Conservation (phyloP, 306 rosid genomes). For the Crataegus laevigata region DNA sequence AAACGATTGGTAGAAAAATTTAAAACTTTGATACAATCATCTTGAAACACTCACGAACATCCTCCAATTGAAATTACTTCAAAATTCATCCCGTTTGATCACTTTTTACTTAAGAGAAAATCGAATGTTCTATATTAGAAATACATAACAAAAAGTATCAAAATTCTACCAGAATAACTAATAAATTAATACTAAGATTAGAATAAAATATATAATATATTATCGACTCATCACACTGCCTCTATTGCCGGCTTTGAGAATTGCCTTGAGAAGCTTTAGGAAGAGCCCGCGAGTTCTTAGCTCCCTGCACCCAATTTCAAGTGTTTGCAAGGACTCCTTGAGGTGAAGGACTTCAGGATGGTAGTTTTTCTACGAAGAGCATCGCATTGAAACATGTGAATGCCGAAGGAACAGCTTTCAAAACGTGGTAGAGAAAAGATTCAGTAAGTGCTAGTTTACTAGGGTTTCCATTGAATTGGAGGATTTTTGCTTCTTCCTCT, state of each 20-base stretch:
- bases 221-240: no score
- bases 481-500: conserved; percentile 60
- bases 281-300: conserved; percentile 49
- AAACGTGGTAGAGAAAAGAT: conserved; percentile 60
- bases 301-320: conserved; percentile 64
- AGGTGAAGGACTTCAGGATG: conserved; percentile 52
- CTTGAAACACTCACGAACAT: no score
- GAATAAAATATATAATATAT: no score
- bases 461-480: conserved; percentile 54
- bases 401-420: conserved; percentile 66
- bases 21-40: no score
- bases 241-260: conserved; percentile 77
- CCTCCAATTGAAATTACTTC: no score
- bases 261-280: conserved; percentile 73
- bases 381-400: conserved; percentile 55
- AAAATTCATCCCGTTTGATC: no score
- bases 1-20: no score
- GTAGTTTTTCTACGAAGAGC: conserved; percentile 63
- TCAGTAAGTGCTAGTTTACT: conserved; percentile 65
- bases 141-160: no score
- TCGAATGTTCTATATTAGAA: no score
- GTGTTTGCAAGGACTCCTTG: conserved; percentile 46
- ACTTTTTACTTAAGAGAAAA: no score
- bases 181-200: no score
- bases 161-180: no score